Conservation (phyloP, 2,329 filamentous ascomycete genomes). For the Ophiostoma ulmi region DNA sequence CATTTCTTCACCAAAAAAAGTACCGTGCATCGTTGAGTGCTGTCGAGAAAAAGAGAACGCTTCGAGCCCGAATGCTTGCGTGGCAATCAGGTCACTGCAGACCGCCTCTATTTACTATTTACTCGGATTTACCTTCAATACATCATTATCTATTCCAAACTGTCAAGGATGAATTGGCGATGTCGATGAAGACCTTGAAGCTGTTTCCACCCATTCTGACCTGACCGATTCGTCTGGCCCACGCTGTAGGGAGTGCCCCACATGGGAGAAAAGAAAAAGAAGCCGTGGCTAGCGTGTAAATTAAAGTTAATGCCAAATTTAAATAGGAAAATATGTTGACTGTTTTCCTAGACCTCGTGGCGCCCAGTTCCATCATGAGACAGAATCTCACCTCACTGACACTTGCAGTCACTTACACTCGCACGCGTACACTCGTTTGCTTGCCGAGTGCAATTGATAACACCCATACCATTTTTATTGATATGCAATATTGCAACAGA, state of each 20-base stretch:
- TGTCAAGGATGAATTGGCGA: not conserved
- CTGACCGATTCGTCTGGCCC: not conserved
- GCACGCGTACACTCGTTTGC: not conserved
- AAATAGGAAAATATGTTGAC: not conserved
- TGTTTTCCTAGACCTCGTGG: not conserved
- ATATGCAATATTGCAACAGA: not conserved
- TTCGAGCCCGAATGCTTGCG: not conserved
- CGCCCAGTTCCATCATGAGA: not conserved
- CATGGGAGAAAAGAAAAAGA: not conserved
- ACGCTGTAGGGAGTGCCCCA: not conserved
- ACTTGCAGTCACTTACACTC: too few relatives aligned
- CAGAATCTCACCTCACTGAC: not conserved
- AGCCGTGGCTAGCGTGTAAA: not conserved
- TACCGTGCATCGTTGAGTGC: not conserved
- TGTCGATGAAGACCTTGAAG: not conserved
- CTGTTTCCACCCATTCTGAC: not conserved
- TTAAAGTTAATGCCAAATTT: constrained; percentile 3
- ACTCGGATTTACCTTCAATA: not conserved
- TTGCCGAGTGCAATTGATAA: not conserved
- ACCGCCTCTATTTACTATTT: not conserved
- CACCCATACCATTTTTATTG: not conserved
- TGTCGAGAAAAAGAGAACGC: not conserved
- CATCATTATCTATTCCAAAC: not conserved
- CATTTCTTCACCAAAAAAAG: not conserved
- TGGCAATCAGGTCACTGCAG: not conserved